These are phyloP conservation scores for Hygrocybe punicea DNA, from an alignment of 768 basidiomycete genomes.

Conservation along the genomic window DNA sequence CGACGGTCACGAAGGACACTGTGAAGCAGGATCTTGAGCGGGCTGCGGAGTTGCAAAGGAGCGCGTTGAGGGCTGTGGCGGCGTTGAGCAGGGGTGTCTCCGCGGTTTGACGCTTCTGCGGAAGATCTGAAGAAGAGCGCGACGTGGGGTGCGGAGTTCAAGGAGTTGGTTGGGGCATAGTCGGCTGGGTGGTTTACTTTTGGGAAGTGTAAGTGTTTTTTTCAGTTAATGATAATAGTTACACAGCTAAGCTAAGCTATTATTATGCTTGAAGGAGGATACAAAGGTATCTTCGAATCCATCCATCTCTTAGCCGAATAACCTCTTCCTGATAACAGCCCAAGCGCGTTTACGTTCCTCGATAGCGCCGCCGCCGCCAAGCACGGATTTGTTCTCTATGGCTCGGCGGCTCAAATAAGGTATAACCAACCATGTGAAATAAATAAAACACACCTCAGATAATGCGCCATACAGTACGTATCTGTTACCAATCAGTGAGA, in stretches of 20 bases:
- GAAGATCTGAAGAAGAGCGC: conserved; percentile 65
- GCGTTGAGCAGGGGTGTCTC: conserved; percentile 75
- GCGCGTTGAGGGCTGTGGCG: conserved; percentile 82
- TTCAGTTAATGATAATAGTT: too few species aligned
- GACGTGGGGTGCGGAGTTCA: conserved; percentile 68
- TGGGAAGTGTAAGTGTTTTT: too few species aligned
- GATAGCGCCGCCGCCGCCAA: conserved; percentile 59
- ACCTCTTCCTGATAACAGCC: conserved; percentile 48
- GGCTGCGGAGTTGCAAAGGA: conserved; percentile 86
- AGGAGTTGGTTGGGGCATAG: conserved; percentile 41
- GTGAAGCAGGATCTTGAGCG: conserved; percentile 91
- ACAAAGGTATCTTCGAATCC: too few species aligned
- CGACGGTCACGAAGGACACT: conserved; percentile 87
- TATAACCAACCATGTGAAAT: conserved; percentile 74
- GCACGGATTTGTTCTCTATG: conserved; percentile 88
- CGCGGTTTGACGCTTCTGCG: conserved; percentile 77
- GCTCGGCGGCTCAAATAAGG: conserved; percentile 87
- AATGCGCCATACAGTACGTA: conserved; percentile 77
- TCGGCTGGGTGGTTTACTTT: too few species aligned
- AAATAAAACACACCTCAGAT: conserved; percentile 49
- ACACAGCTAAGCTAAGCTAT: too few species aligned
- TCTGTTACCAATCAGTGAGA: conserved; percentile 18
- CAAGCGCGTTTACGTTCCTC: conserved; percentile 58
- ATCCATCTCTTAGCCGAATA: conserved; percentile 35
- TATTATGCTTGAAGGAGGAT: too few species aligned